Percentiles rank a stretch among this genome's conserved stretches.
Conservation (phyloP, 164 flowering plant species). For the Dillenia turbinata region DNA sequence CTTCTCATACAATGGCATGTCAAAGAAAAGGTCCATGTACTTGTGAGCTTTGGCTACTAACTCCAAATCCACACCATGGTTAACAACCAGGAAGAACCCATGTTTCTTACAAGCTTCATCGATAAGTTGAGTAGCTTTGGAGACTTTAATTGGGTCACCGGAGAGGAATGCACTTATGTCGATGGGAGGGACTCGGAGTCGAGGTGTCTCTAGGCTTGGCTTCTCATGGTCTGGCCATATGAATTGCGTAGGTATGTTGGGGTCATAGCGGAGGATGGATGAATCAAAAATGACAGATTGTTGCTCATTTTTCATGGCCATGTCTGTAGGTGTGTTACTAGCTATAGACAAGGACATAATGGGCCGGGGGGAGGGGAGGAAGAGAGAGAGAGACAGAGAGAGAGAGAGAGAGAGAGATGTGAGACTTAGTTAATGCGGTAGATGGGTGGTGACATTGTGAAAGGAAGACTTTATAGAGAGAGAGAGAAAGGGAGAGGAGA, state of each 20-base stretch:
- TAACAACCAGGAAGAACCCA: conserved; percentile 56
- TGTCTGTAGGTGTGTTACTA: too few relatives aligned
- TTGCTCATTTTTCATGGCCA: too few relatives aligned
- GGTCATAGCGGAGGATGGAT: conserved; percentile 24
- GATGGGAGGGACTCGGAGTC: conserved; percentile 41
- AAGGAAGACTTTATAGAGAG: too few relatives aligned
- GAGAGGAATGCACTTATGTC: conserved; percentile 45
- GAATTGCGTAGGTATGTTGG: conserved; percentile 49
- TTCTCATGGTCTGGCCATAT: conserved; percentile 72
- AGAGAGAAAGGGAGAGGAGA: too few relatives aligned
- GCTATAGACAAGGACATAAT: too few relatives aligned
- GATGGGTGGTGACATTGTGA: too few relatives aligned
- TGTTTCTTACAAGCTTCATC: conserved; percentile 52
- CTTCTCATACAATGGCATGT: conserved; percentile 38
- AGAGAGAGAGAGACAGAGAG: too few relatives aligned
- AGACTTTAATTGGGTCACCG: conserved; percentile 28
- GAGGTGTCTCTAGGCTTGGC: conserved; percentile 28
- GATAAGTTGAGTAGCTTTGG: conserved; percentile 21
- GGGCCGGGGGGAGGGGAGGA: too few relatives aligned
- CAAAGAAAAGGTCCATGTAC: conserved; percentile 41
- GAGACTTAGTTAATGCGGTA: too few relatives aligned
- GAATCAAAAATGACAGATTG: conserved; percentile 28
- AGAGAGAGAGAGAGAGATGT: too few relatives aligned
- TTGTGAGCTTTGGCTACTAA: conserved; percentile 40
- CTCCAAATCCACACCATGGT: conserved; percentile 46